phyloP scores from a whole-genome alignment of 805 yeast genomes.

The Lachancea meyersii region DNA sequence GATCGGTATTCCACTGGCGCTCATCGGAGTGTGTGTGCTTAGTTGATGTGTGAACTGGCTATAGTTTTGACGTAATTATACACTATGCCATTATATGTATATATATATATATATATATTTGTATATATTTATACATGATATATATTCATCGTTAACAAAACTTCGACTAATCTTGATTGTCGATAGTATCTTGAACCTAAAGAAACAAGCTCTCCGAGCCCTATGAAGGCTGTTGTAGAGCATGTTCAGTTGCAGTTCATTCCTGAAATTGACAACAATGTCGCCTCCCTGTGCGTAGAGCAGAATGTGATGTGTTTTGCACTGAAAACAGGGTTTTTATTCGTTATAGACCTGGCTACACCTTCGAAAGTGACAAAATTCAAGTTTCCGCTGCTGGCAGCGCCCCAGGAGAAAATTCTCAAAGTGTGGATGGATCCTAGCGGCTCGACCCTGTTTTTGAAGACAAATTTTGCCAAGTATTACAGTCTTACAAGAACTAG shows the following conservation, averaged over 20 bases:
- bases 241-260: slow-evolving; percentile 47
- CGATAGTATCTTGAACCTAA: neutral
- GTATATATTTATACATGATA: too few species aligned
- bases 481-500: slow-evolving; percentile 17
- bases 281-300: slow-evolving; percentile 47
- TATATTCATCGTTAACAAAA: too few species aligned
- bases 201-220: neutral
- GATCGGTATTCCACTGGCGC: slow-evolving; percentile 64
- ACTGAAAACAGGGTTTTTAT: slow-evolving; percentile 46
- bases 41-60: too few species aligned
- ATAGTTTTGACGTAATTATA: too few species aligned
- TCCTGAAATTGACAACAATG: slow-evolving; percentile 38
- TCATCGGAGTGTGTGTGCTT: slow-evolving; percentile 14
- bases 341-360: slow-evolving; percentile 56
- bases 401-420: slow-evolving; percentile 19
- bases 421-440: slow-evolving; percentile 23
- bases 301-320: slow-evolving; percentile 53
- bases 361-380: slow-evolving; percentile 52
- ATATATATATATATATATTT: too few species aligned
- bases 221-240: slow-evolving; percentile 27
- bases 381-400: slow-evolving; percentile 28
- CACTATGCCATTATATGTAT: too few species aligned
- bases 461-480: slow-evolving; percentile 30
- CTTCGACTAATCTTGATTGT: too few species aligned
- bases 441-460: slow-evolving; percentile 20